Base-by-base conservation (phyloP, 768 basidiomycete species). In the Porphyrellus cyaneotinctus region DNA sequence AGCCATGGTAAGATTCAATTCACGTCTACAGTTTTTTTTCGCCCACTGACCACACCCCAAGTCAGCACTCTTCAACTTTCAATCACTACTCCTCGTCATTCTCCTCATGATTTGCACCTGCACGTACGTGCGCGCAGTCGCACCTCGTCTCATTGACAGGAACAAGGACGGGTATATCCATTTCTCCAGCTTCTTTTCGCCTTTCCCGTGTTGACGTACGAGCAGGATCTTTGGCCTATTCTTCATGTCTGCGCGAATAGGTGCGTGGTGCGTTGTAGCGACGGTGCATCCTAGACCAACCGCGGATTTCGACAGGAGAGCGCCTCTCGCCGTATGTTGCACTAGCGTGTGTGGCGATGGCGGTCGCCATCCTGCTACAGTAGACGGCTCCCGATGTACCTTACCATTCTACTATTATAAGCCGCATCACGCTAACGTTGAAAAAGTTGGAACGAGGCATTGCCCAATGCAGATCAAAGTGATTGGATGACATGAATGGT, bases 11-110 rank as follows among this genome's bases (percentile, higher is more conserved):
- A 55, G 64, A 22, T 32, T 12, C 12, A 13, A 14, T 22, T 14
- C 6, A 39, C 17, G 2, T 13, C 12, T 8, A 35, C 18, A 1
- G 1, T 28, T 28, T 28, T 5, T 28, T 28, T 28, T 13, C 4
- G 7, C 12, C 14, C 14, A 3, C 54, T 57, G 10, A 65, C 49
- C 33, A 18, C 14, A 5, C 36, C 30, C n/a, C 41, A 66, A 88
- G 87, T 95, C 95, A 26, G 97, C 97, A 2, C 80, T 99, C 22
- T 97, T 98, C 84, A 95, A 97, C 74, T 99, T 99, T 67, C 88
- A 95, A 71, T 93, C 95, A 0, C 80, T 99, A 18, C 80, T 99
- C 18, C 84, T 95, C 64, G 93, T 95, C 68, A 86, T 97, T 58
- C 81, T 98, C 10, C 79, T 99, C 44, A 78, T 90, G 69, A 93